phyloP scores from a whole-genome alignment of 108 stramenopile species.

The Cyclostephanos invisitatus region DNA sequence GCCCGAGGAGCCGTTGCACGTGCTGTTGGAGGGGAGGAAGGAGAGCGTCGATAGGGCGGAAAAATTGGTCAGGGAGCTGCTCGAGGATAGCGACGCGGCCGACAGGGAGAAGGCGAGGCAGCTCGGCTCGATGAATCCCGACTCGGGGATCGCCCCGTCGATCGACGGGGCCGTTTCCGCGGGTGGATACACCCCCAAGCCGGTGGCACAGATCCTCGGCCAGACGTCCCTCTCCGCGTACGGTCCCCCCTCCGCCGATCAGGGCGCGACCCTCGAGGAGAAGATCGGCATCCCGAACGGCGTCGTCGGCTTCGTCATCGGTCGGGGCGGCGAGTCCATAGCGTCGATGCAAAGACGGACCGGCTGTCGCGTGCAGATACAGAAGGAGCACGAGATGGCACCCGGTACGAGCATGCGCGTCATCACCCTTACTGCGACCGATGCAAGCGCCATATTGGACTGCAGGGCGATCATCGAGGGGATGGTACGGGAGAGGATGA shows the following conservation, averaged over 20 bases:
- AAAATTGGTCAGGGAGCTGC: conserved; percentile 48
- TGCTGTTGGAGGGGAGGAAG: conserved; percentile 60
- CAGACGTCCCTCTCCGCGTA: conserved; percentile 39
- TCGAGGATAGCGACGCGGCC: conserved; percentile 54
- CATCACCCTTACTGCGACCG: conserved; percentile 77
- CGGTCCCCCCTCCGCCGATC: conserved; percentile 21
- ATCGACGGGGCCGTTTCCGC: conserved; percentile 4
- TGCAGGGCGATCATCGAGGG: conserved; percentile 79
- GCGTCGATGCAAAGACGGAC: conserved; percentile 77
- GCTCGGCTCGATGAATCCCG: conserved; percentile 49
- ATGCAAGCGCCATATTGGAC: conserved; percentile 69
- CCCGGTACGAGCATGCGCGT: conserved; percentile 79
- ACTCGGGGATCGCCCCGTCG: conserved; percentile 7
- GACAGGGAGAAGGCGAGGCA: conserved; percentile 70
- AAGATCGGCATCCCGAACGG: conserved; percentile 83
- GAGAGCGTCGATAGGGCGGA: conserved; percentile 60
- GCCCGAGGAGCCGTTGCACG: conserved; percentile 71
- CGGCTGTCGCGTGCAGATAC: conserved; percentile 85
- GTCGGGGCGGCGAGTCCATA: conserved; percentile 91
- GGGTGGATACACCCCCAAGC: conserved; percentile 66
- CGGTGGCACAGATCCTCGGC: conserved; percentile 79
- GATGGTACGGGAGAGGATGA: conserved; percentile 77
- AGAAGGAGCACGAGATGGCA: conserved; percentile 87
- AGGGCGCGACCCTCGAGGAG: conserved; percentile 54
- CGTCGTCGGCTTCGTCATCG: conserved; percentile 84